Evolutionary conservation across 1,284 basidiomycete genomes (phyloP), one percentile per base, ranked within the genome.

Genomic region (Porodaedalea pini): DNA sequence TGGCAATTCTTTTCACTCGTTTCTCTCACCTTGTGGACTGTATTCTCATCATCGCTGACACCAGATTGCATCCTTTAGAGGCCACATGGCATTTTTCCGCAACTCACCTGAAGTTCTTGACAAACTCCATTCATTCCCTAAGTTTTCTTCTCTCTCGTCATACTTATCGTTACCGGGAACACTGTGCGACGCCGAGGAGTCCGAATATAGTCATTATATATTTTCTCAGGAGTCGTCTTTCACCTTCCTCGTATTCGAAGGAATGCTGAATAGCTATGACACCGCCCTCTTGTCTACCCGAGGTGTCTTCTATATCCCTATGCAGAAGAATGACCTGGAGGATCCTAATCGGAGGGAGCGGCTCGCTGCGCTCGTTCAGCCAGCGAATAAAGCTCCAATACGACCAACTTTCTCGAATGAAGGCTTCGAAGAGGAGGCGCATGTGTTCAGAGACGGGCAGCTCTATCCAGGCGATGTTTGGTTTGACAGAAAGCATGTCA

Each of bases 61-160:
- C n/a, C n/a, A n/a, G n/a, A n/a, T n/a, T n/a, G n/a, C n/a, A n/a
- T n/a, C n/a, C n/a, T 34, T 21, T 39, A 61, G 59, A 47, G 59
- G 59, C 1, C 59, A 61, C 41, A 61, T 61, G 59, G 19, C 59
- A 7, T 61, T 61, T 23, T 40, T 61, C 23, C 55, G 51, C 10
- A 43, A 54, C 19, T 61, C 59, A 5, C 51, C 56, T 19, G 59
- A 61, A 31, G 56, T 61, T 13, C 39, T 54, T 3, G 51, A 61
- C 11, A 47, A 44, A 27, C 29, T 61, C 11, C 56, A 54, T n/a
- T 53, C 56, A 11, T 61, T 34, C 19, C 59, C 59, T 6, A 61
- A 57, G 37, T 61, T 57, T 41, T 49, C 59, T 21, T 61, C 59
- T 15, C 41, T 61, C 4, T 47, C 37, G 3, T 21, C 55, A 25